phyloP scores from a whole-genome alignment of 371 early-diverging fungal genomes.

The Mortierella sp. region DNA sequence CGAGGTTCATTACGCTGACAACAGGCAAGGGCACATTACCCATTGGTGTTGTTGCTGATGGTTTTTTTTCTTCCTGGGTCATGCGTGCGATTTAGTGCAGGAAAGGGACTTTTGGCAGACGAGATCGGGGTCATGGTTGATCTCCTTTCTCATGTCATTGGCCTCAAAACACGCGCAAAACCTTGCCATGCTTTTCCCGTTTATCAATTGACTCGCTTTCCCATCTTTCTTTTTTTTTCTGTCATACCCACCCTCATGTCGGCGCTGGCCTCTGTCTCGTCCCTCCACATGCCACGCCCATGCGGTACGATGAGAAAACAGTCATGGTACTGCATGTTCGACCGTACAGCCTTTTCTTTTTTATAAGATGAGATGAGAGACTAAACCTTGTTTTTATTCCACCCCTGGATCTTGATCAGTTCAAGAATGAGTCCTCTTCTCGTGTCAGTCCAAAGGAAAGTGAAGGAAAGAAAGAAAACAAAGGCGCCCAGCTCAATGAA shows the following conservation, averaged over 20 bases:
- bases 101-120: neutral
- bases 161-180: neutral
- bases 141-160: neutral
- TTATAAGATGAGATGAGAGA: neutral
- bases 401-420: neutral
- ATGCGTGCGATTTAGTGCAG: no score
- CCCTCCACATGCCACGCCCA: neutral
- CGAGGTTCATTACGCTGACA: neutral
- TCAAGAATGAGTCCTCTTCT: neutral
- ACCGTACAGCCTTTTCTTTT: neutral
- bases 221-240: neutral
- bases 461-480: no score
- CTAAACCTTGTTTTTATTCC: neutral
- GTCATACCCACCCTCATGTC: neutral
- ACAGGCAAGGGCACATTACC: neutral
- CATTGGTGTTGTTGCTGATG: neutral
- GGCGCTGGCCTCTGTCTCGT: neutral
- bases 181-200: neutral
- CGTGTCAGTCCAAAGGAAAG: no score
- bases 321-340: no score
- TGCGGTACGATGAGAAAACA: neutral
- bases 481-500: no score
- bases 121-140: neutral
- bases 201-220: neutral
- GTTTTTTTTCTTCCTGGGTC: no score